Percentiles rank a stretch among this genome's conserved stretches.
Evolutionary conservation across 345 rosid species (phyloP).

Genomic region (Euphorbia tirucalli): DNA sequence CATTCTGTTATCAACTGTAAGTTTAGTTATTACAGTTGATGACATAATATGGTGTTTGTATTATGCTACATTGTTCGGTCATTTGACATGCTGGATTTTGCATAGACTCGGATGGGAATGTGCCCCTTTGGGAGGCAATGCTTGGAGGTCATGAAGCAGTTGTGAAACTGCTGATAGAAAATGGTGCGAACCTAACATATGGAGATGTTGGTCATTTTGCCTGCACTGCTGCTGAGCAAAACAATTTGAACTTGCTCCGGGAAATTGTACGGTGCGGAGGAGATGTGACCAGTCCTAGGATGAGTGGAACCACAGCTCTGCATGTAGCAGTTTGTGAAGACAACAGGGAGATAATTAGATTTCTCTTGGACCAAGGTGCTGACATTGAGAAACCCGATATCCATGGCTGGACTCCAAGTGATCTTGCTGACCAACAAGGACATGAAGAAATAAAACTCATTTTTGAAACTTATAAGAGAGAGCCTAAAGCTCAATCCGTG

Average conservation of each 20-base stretch:
- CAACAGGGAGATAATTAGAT: constrained; percentile 59
- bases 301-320: constrained; percentile 66
- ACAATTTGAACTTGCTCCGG: constrained; percentile 53
- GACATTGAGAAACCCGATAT: constrained; percentile 56
- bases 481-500: constrained; percentile 35
- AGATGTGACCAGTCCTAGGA: constrained; percentile 47
- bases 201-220: constrained; percentile 83
- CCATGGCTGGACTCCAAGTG: constrained; percentile 65
- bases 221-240: constrained; percentile 67
- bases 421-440: constrained; percentile 83
- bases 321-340: constrained; percentile 80
- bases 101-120: constrained; percentile 63
- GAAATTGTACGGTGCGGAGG: constrained; percentile 57
- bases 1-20: not conserved
- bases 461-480: constrained; percentile 37
- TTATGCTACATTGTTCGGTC: not conserved
- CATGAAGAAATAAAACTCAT: constrained; percentile 66
- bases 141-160: constrained; percentile 54
- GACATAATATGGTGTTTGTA: not conserved
- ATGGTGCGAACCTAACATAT: constrained; percentile 39
- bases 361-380: constrained; percentile 65
- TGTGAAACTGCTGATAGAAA: constrained; percentile 41
- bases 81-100: constrained; percentile 11
- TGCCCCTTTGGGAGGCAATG: constrained; percentile 87
- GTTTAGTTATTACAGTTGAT: not conserved